Conservation (phyloP, 202 grass and related monocot species). For the Digitaria exilis region DNA sequence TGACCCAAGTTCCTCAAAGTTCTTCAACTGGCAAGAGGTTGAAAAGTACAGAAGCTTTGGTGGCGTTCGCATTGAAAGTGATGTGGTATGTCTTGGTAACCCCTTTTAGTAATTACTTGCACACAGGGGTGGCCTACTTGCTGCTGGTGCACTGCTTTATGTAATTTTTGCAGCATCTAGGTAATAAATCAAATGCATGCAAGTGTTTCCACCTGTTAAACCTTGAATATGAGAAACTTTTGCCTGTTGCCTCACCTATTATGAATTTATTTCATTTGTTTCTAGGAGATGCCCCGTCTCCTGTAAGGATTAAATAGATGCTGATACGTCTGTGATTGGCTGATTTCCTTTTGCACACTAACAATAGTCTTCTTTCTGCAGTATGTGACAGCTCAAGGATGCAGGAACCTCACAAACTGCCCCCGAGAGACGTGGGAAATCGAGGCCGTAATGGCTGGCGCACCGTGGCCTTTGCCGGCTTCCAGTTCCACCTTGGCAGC, state of each 20-base stretch:
- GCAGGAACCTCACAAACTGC: conserved; percentile 88
- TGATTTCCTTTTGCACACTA: conserved; percentile 3
- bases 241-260: background rate
- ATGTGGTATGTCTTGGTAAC: conserved; percentile 73
- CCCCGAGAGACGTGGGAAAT: conserved; percentile 88
- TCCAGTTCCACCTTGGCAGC: background rate
- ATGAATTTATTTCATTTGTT: background rate
- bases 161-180: background rate
- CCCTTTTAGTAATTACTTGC: background rate
- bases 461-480: conserved; percentile 63
- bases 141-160: background rate
- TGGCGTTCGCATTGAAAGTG: conserved; percentile 95
- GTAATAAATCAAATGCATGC: conserved; percentile 10
- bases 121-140: background rate
- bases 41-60: conserved; percentile 76
- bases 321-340: background rate
- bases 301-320: background rate
- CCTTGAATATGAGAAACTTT: background rate
- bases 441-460: conserved; percentile 90
- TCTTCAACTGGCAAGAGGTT: conserved; percentile 76
- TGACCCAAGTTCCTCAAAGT: conserved; percentile 64
- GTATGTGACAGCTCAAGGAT: conserved; percentile 81
- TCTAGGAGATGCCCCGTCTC: conserved; percentile 2
- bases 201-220: conserved; percentile 25
- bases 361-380: conserved; percentile 34